Base-by-base conservation (phyloP, 495 filamentous ascomycete species). In the Rostrohypoxylon terebratum region DNA sequence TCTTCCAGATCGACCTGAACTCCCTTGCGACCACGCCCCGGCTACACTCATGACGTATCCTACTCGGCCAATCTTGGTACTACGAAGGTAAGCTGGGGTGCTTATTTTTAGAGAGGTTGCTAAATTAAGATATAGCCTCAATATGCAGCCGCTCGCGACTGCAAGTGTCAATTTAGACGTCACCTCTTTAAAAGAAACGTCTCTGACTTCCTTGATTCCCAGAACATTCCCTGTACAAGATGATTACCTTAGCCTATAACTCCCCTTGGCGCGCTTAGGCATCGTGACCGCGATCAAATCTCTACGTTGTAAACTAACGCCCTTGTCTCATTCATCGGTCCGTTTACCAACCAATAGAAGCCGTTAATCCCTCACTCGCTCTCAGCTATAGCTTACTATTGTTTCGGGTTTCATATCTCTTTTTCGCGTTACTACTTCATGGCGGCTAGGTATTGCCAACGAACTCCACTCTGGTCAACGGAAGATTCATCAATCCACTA, bases 111-210 rank as follows among this genome's bases (percentile, higher is more conserved):
- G 72, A 42, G 60, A 38, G 21, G 57, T 72, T 77, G 25, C 75
- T 77, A 75, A 75, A 75, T 69, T 75, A 75, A 72, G 65, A 75
- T 70, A 68, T 66, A 77, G 75, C 75, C 75, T 75, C 75, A 77
- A 75, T 61, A 60, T 75, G 72, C 75, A 72, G 66, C 75, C 72
- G 50, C 51, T 75, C 25, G 44, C 55, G 75, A 40, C 61, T 68
- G 63, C 63, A 63, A 60, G 61, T 72, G 68, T 71, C 75, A 69
- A 75, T 72, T 71, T 71, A 55, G 62, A 77, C 75, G 72, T 75
- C 72, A 75, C 65, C 63, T 72, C 72, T 45, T 64, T 10, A 55
- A 68, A 59, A 65, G 13, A 50, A 25, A 31, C 42, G 42, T n/a
- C 16, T 20, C 45, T 36, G 9, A 10, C 38, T 42, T 58, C 33